These are phyloP conservation scores for Pisolithus microcarpus DNA, from an alignment of 768 basidiomycete genomes.

Conservation along the genomic window DNA sequence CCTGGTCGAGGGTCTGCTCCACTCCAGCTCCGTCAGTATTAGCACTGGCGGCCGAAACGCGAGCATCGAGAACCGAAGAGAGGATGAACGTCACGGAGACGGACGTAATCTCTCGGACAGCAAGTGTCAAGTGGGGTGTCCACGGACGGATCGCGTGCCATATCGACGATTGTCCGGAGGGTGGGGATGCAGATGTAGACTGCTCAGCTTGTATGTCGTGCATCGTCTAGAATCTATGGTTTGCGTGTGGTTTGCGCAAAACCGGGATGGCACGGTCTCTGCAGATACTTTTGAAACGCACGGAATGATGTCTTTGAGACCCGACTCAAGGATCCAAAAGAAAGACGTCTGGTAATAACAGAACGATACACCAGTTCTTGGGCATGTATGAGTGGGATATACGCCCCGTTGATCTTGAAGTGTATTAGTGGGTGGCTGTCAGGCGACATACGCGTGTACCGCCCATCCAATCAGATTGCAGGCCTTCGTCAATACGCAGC, in stretches of 20 bases:
- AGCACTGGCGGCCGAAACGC: not conserved
- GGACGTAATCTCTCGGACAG: slow-evolving; percentile 75
- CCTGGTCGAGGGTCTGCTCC: slow-evolving; percentile 12
- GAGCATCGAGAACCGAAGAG: slow-evolving; percentile 42
- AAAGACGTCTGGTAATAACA: not conserved
- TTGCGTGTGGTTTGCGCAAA: not conserved
- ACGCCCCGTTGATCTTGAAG: not conserved
- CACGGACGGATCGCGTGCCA: slow-evolving; percentile 79
- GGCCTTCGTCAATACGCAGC: too few species aligned
- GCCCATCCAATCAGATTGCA: not conserved
- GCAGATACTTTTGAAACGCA: not conserved
- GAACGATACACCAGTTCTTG: not conserved
- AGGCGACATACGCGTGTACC: too few species aligned
- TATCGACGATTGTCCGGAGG: not conserved
- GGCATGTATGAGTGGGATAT: not conserved
- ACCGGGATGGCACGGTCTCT: not conserved
- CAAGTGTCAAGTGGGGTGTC: slow-evolving; percentile 61
- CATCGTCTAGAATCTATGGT: not conserved
- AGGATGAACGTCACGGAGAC: slow-evolving; percentile 72
- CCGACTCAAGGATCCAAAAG: not conserved
- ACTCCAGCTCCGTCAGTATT: slow-evolving; percentile 7
- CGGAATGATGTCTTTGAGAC: not conserved
- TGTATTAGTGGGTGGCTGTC: too few species aligned
- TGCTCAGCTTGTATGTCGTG: not conserved
- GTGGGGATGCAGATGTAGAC: not conserved